Conservation (phyloP, 148 eudicot species). For the Diospyros lotus region DNA sequence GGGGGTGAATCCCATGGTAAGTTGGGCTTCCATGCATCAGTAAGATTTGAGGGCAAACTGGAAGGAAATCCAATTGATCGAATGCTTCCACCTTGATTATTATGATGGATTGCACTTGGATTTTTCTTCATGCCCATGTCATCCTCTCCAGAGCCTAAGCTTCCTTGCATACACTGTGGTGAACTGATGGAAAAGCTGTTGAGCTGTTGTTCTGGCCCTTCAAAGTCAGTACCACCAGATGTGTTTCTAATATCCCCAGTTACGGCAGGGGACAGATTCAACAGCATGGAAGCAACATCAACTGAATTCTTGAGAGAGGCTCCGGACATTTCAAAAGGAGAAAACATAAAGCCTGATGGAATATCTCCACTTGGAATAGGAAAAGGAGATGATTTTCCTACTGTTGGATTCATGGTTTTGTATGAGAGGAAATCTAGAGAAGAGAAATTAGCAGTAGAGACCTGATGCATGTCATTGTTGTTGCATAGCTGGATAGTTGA, state of each 20-base stretch:
- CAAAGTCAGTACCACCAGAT: conserved; percentile 35
- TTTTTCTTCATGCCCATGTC: conserved; percentile 30
- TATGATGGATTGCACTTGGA: conserved; percentile 15
- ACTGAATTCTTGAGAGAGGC: conserved; percentile 24
- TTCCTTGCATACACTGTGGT: conserved; percentile 41
- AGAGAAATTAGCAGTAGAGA: conserved; percentile 25
- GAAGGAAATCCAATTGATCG: conserved; percentile 54
- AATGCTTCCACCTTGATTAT: conserved; percentile 36
- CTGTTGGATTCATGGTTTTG: conserved; percentile 26
- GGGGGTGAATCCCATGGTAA: conserved; percentile 66
- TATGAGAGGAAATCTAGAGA: conserved; percentile 33
- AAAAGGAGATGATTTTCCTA: conserved; percentile 23
- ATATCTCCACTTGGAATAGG: conserved; percentile 28
- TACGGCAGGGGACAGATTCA: conserved; percentile 35
- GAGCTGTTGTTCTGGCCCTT: conserved; percentile 38
- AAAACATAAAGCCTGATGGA: conserved; percentile 34
- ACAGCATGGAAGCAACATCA: conserved; percentile 44
- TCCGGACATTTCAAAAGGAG: conserved; percentile 24
- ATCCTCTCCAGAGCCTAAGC: conserved; percentile 19
- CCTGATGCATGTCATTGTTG: conserved; percentile 15
- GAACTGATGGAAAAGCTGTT: conserved; percentile 34
- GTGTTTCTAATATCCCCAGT: conserved; percentile 18
- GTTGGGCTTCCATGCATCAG: conserved; percentile 30
- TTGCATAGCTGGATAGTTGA: conserved; percentile 26
- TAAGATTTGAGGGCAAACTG: conserved; percentile 35